Evolutionary conservation across 169 alveolate genomes (phyloP), one percentile per base, ranked within the genome.

Genomic region (Cryptosporidium ryanae): DNA sequence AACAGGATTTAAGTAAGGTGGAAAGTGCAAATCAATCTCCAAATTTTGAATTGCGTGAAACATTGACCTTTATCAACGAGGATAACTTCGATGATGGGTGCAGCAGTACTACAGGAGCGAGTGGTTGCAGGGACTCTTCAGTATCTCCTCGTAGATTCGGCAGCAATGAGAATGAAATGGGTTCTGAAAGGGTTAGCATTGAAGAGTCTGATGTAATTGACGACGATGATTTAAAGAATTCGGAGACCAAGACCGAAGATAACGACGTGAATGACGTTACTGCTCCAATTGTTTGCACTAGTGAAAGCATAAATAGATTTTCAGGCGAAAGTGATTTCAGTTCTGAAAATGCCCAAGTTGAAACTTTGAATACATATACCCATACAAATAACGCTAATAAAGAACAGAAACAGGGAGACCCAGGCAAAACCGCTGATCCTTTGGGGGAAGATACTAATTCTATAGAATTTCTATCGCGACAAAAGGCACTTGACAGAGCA

Each of bases 31-130:
- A 27, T 38, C 87, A 76, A 61, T 59, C 87, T 34, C 87, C 87
- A 61, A 76, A 76, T 59, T 76, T 76, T 76, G 87, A 59, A 76
- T 59, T 65, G 27, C 76, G 49, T 38, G 87, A 76, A 27, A 25
- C 66, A 8, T 38, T 38, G 8, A 38, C 46, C 3, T 68, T 68
- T 76, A 34, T 44, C 21, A 70, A 15, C 46, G 87, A 76, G 27
- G 87, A 61, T 55, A 55, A 76, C 13, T 76, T 76, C 59, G 87
- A 76, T 59, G 87, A 76, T 76, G 46, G 63, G 17, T 76, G 87
- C 44, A 76, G 87, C 44, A 76, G 87, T 34, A 76, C 87, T 29
- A 76, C 87, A 15, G 87, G 87, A 76, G 87, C 87, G 5, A 76
- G 87, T 59, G 87, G 76, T 17, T 55, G 68, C 46, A 76, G 87